Base-by-base conservation (phyloP, 768 basidiomycete genomes). In the Rhizopogon salebrosus region DNA sequence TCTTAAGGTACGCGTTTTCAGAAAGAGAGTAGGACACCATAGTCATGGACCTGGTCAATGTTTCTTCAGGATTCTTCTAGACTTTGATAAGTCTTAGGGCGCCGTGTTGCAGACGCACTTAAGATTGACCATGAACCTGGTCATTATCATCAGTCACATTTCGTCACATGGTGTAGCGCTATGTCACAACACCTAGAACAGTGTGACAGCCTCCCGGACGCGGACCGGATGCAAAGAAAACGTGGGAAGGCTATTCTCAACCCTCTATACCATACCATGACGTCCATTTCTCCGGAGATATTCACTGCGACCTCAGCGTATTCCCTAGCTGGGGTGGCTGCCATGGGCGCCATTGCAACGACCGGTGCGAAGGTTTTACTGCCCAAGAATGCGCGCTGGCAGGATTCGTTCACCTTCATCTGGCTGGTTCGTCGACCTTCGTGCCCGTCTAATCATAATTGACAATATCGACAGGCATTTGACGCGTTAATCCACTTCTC, bases 401-500 rank as follows among this genome's bases (percentile, higher is more conserved):
- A 81, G 57, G 87, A 91, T 62, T 73, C 72, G 53, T 80, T 76
- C 56, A 82, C 86, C 9, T 92, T 89, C 69, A 79, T 90, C 43
- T 91, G 89, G 89, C 72, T 91, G 60, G 87, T 88, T 59, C 61
- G 79, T 72, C 4, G 14, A 4, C 24, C 14, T 11, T 9, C 34
- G 13, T 35, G 10, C 37, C 49, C 18, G 35, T 55, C 41, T 14
- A 29, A 7, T 23, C 18, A 37, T 56, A 23, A n/a, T 48, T 24
- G 46, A 45, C 35, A 18, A 23, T 14, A 20, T 23, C 13, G 26
- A 31, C 58, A 89, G 88, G 78, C 85, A 20, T 92, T 92, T 59
- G 89, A 92, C 64, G 88, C 81, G 3, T 72, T 89, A 64, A 88
- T 88, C 54, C 90, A 92, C 64, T 87, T 89, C 65, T 73, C 74